Evolutionary conservation across 345 rosid species (phyloP).

Genomic region (Citrus sp.): DNA sequence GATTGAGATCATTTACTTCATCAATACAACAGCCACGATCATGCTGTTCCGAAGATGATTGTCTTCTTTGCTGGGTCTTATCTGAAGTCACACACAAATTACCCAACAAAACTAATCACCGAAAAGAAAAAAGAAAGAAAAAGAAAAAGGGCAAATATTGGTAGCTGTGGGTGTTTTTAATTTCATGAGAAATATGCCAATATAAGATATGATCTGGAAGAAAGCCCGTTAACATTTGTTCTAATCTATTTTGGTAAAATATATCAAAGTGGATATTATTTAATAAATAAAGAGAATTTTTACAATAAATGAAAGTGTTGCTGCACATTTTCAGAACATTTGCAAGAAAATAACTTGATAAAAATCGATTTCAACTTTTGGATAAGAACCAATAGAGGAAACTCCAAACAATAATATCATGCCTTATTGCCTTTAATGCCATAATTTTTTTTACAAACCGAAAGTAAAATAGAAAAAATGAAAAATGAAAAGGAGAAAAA

Average conservation of each 20-base stretch:
- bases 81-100: conserved; percentile 21
- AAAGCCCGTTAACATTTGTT: conserved; percentile 12
- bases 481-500: neutral
- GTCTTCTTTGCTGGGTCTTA: conserved; percentile 33
- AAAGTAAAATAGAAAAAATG: neutral
- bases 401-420: conserved; percentile 12
- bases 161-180: no score
- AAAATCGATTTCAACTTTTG: conserved; percentile 7
- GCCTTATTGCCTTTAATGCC: conserved; percentile 30
- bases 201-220: conserved; percentile 26
- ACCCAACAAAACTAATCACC: neutral
- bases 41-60: conserved; percentile 33
- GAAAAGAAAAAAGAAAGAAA: neutral
- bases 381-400: conserved; percentile 39
- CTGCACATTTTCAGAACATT: conserved; percentile 18
- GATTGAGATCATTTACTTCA: conserved; percentile 22
- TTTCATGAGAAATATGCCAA: conserved; percentile 29
- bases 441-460: no score
- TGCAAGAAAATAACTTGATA: neutral
- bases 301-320: conserved; percentile 37
- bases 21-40: conserved; percentile 21
- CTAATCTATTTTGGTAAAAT: conserved; percentile 27
- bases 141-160: neutral
- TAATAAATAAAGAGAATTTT: conserved; percentile 1
- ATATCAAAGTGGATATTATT: neutral